Evolutionary conservation across 2,329 filamentous ascomycete species (phyloP).

Genomic region (Raffaelea ambrosiae): DNA sequence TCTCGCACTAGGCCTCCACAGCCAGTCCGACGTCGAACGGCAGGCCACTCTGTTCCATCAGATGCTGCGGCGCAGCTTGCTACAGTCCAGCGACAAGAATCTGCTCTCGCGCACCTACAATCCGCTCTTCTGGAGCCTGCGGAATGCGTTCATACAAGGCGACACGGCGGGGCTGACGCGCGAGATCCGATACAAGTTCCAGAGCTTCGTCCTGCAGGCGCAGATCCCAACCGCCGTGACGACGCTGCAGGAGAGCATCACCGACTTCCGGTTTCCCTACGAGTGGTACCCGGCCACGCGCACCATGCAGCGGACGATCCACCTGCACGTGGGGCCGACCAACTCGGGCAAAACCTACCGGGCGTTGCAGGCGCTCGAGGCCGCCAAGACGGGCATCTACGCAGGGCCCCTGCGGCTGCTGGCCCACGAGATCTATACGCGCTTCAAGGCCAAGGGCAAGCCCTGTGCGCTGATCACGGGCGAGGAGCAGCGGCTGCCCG

Average conservation of each 20-base stretch:
- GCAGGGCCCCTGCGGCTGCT: conserved; percentile 82
- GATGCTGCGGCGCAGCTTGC: conserved; percentile 31
- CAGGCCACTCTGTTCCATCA: conserved; percentile 39
- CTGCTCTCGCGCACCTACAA: conserved; percentile 33
- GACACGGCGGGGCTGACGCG: conserved; percentile 41
- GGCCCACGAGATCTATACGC: conserved; percentile 90
- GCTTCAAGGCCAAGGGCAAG: conserved; percentile 70
- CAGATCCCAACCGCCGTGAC: conserved; percentile 48
- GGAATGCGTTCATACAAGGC: conserved; percentile 47
- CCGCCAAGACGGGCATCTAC: conserved; percentile 67
- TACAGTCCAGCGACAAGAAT: no score
- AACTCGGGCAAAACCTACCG: conserved; percentile 98
- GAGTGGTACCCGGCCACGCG: conserved; percentile 91
- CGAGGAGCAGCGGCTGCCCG: conserved; percentile 71
- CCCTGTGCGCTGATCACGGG: conserved; percentile 78
- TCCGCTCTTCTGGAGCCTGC: conserved; percentile 49
- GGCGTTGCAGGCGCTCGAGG: conserved; percentile 76
- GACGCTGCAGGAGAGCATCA: conserved; percentile 50
- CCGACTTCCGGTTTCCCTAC: conserved; percentile 79
- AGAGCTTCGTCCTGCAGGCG: conserved; percentile 51
- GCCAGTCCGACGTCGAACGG: conserved; percentile 31
- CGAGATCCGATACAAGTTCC: conserved; percentile 62
- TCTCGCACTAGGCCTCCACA: conserved; percentile 25
- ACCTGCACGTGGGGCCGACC: conserved; percentile 91
- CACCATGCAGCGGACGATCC: conserved; percentile 69